Conservation (phyloP, 169 alveolate species). For the Perkinsus chesapeaki region DNA sequence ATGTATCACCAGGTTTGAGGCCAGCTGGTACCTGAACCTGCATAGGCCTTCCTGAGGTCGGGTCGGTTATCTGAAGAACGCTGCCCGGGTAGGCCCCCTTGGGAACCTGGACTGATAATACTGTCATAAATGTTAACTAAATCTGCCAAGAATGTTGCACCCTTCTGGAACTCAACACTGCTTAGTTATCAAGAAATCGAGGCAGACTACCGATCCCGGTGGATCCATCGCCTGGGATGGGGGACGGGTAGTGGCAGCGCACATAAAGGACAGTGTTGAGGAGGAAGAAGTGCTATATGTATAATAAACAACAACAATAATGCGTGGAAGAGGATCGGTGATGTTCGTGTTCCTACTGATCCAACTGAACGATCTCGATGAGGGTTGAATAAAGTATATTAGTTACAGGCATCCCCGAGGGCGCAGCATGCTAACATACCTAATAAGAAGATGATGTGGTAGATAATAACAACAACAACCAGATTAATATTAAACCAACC, state of each 20-base stretch:
- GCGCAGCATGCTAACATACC: neutral
- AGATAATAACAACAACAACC: neutral
- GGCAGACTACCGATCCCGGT: too few species aligned
- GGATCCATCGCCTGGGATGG: too few species aligned
- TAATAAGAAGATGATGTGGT: neutral
- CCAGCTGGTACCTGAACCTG: neutral
- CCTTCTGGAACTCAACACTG: too few species aligned
- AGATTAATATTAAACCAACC: neutral
- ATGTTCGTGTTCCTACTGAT: neutral
- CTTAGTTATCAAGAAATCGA: too few species aligned
- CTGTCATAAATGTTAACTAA: neutral
- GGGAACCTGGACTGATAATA: neutral
- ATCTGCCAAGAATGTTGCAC: neutral
- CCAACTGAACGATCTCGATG: neutral
- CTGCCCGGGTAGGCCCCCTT: neutral
- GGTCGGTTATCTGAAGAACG: neutral
- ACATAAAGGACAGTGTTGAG: neutral
- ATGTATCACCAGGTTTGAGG: neutral
- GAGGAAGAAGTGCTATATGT: neutral
- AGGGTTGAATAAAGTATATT: neutral
- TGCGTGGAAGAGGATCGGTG: too few species aligned
- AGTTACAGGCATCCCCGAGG: neutral
- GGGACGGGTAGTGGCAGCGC: too few species aligned
- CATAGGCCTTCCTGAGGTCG: neutral
- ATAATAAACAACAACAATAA: neutral